phyloP scores from a whole-genome alignment of 129 eudicot genomes.

The Chrysanthemum makinoi region DNA sequence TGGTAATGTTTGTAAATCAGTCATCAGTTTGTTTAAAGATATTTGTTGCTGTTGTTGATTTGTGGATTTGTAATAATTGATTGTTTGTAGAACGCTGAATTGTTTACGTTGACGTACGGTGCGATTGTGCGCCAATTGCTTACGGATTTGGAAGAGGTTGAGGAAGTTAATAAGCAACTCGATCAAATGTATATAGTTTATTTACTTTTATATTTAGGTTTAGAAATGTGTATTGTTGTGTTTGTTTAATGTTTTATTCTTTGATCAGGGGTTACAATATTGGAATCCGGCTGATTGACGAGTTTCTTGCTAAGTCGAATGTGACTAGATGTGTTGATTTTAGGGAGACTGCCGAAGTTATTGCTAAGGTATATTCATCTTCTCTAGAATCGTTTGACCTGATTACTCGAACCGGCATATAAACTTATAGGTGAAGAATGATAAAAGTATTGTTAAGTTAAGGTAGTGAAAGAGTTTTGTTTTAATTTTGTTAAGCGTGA shows the following conservation, averaged over 20 bases:
- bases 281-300: conserved; percentile 86
- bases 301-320: conserved; percentile 88
- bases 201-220: no score
- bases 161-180: conserved; percentile 94
- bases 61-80: conserved; percentile 7
- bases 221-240: background rate
- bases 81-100: conserved; percentile 69
- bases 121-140: conserved; percentile 90
- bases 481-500: no score
- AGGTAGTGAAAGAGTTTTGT: no score
- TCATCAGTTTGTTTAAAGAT: no score
- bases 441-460: no score
- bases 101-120: conserved; percentile 86
- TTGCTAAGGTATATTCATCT: conserved; percentile 75
- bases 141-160: conserved; percentile 98
- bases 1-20: conserved; percentile 34
- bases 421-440: background rate
- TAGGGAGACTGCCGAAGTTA: conserved; percentile 96
- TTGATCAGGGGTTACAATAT: conserved; percentile 89
- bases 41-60: background rate
- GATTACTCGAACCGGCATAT: no score
- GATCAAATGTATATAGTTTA: conserved; percentile 62
- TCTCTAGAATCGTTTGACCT: no score
- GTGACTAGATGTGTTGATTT: conserved; percentile 93
- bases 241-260: conserved; percentile 12